These are phyloP conservation scores for Kokia cookei DNA, from an alignment of 441 rosid species.

Conservation along the genomic window DNA sequence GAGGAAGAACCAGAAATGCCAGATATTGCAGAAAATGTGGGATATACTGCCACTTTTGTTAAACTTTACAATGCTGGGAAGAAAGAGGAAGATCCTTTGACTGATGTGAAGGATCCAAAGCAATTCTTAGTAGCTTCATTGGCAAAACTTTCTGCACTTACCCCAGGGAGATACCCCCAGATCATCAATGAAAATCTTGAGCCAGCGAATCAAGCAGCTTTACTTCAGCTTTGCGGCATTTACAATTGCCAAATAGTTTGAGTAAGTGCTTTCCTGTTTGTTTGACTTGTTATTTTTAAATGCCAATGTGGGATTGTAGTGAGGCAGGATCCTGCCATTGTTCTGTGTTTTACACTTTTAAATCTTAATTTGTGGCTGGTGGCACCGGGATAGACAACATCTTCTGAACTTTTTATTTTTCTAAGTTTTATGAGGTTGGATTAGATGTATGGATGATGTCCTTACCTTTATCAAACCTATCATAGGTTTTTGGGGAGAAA, in stretches of 20 bases:
- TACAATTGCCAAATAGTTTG: conserved; percentile 58
- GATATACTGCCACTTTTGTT: conserved; percentile 74
- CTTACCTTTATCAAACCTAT: not conserved
- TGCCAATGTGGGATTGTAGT: not conserved
- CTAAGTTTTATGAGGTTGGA: not conserved
- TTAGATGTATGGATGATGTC: not conserved
- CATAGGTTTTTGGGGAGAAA: not conserved
- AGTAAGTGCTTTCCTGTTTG: conserved; percentile 30
- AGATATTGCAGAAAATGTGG: conserved; percentile 44
- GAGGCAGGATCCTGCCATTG: not conserved
- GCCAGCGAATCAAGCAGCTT: conserved; percentile 59
- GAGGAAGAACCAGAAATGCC: conserved; percentile 88
- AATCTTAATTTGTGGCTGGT: not conserved
- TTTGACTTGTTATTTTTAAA: not conserved
- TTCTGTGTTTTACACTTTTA: not conserved
- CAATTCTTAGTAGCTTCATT: conserved; percentile 66
- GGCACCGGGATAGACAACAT: too few relatives aligned
- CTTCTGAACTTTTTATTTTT: not conserved
- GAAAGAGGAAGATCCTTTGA: conserved; percentile 84
- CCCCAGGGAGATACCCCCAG: conserved; percentile 75
- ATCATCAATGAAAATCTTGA: conserved; percentile 71
- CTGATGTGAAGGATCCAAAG: conserved; percentile 69
- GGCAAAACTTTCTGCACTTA: conserved; percentile 50
- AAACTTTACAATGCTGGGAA: conserved; percentile 84
- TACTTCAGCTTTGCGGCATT: conserved; percentile 57